Base-by-base conservation (phyloP, 75 land plant species). In the Adiantum capillusveneris region DNA sequence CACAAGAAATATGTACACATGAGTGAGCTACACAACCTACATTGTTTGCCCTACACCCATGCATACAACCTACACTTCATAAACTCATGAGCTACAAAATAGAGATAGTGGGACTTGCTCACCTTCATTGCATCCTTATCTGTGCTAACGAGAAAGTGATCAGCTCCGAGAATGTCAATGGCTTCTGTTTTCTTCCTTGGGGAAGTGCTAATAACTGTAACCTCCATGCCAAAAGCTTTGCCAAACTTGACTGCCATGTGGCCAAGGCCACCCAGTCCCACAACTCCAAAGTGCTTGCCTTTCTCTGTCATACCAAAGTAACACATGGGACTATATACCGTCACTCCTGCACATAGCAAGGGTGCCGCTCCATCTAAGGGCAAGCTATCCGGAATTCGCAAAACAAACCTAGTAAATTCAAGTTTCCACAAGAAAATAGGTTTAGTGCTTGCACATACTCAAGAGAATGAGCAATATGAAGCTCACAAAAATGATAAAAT, bases 151-250 rank as follows among this genome's bases (percentile, higher is more conserved):
- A 86, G 48, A 66, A 86, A 86, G 6, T 58, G 46, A 22, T 86
- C 86, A 29, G 78, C 89, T 2, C 89, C 86, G 27, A 85, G 80
- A 7, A 45, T 21, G 46, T 70, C 62, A 0, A 45, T 58, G 11
- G 86, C 85, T 53, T 82, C 89, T 44, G 48, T 53, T 55, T 79
- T 71, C 75, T 86, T 86, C 1, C 16, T 41, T 0, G 86, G 75
- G 6, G 81, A 77, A 0, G 84, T 86, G 20, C 90, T 86, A 31
- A 86, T 74, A 11, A 86, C 78, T 0, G 87, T 86, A 14, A 86
- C 86, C 18, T 71, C 67, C 53, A 65, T 29, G 0, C 84, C 84
- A 69, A 69, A 69, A 17, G 72, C 72, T 24, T 69, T 69, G 19
- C 58, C 72, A 65, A 69, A 69, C 48, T 69, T 69, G 9, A 69